Evolutionary conservation across 2,329 filamentous ascomycete genomes (phyloP).

Genomic region (Epichloe gansuensis): DNA sequence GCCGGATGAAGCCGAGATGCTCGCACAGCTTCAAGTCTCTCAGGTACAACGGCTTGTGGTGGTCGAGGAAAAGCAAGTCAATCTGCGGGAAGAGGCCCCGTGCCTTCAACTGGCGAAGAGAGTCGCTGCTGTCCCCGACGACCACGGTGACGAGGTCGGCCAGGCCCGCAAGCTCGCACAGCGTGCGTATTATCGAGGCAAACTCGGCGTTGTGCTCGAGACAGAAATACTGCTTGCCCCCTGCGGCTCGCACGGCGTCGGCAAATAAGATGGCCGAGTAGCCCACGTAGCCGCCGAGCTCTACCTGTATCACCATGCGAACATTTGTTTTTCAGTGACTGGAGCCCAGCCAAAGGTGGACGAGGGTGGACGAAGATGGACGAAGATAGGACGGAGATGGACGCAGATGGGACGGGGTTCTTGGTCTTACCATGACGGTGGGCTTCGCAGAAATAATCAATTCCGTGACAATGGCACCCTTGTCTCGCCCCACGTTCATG

Average conservation of each 20-base stretch:
- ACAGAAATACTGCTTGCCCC: slow-evolving; percentile 55
- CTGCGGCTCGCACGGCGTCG: slow-evolving; percentile 48
- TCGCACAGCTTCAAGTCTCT: slow-evolving; percentile 69
- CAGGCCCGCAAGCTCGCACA: slow-evolving; percentile 68
- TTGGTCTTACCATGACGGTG: slow-evolving; percentile 38
- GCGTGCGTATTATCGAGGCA: slow-evolving; percentile 52
- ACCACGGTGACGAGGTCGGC: slow-evolving; percentile 56
- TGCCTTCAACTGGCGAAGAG: slow-evolving; percentile 46
- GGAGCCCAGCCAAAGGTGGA: not conserved
- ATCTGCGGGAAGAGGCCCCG: slow-evolving; percentile 43
- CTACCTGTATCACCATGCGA: slow-evolving; percentile 29
- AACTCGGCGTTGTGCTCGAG: slow-evolving; percentile 66
- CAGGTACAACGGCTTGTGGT: slow-evolving; percentile 66
- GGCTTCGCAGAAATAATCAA: slow-evolving; percentile 58
- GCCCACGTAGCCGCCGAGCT: slow-evolving; percentile 70
- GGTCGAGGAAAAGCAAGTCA: slow-evolving; percentile 68
- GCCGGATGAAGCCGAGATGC: slow-evolving; percentile 49
- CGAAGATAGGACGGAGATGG: not conserved
- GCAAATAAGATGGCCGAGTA: slow-evolving; percentile 73
- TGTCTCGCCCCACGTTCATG: slow-evolving; percentile 70
- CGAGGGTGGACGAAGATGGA: not conserved
- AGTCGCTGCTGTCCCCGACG: slow-evolving; percentile 56
- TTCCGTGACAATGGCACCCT: slow-evolving; percentile 58
- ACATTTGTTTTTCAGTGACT: not conserved
- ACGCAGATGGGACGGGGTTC: not conserved